Evolutionary conservation across 1,139 yeast genomes (phyloP), one percentile per base, ranked within the genome.

Genomic region (Blastobotrys aristatus): DNA sequence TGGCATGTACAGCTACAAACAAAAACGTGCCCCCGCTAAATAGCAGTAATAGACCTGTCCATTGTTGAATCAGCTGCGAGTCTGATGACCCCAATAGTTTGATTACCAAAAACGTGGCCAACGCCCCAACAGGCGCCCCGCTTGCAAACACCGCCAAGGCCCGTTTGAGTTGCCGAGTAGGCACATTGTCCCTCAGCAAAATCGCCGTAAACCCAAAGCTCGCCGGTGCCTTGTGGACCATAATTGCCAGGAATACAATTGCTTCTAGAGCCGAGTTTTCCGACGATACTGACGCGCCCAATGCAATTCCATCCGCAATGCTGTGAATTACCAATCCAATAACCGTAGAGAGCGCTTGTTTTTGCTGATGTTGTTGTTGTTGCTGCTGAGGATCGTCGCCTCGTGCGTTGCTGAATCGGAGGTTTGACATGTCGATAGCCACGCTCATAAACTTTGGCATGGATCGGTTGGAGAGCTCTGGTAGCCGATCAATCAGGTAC

Each of bases 171-270:
- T 62, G 60, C 48, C 30, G 54, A 50, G 50, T 57, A 36, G 57
- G 52, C 30, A 57, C 56, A 5, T 65, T 63, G 32, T 61, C 59
- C 37, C 71, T 68, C n/a, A 76, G 60, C 36, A 85, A 66, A 11
- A 84, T 72, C 1, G 87, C 74, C 1, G 79, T 66, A 40, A 85
- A 71, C 42, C 90, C 84, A 61, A 84, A 82, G 4, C 88, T 75
- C 0, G 92, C 83, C 0, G 95, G 95, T 3, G 84, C 70, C 61
- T 84, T 84, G 69, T 84, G 95, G 27, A 84, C 62, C 50, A 84
- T 72, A 18, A 85, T 76, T 16, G 87, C 83, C 7, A 76, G 48
- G 54, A 77, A 77, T 52, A 82, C 73, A 17, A 80, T 58, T n/a
- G 77, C 55, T 39, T 74, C 75, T 29, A 84, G 64, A 1, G 76